Conservation (phyloP, 2,329 filamentous ascomycete species). For the Arthrobotrys musiformis region DNA sequence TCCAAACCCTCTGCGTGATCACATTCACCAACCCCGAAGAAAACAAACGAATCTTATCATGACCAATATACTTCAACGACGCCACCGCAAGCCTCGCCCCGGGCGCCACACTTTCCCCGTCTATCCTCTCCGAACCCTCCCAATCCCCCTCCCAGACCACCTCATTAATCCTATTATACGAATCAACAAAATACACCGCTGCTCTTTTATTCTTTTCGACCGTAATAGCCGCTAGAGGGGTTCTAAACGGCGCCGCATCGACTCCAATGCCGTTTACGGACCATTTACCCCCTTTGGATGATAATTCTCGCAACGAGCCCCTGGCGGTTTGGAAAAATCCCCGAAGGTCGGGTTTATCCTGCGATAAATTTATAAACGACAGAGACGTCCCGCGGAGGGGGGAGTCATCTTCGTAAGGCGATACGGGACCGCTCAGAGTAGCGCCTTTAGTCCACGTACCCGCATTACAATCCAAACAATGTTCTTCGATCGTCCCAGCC, state of each 20-base stretch:
- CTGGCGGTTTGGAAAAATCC: conserved; percentile 8
- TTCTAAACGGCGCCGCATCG: neutral
- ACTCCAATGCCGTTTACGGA: neutral
- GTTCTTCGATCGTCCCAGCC: conserved; percentile 17
- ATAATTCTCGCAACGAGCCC: neutral
- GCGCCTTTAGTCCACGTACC: conserved; percentile 5
- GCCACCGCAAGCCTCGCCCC: conserved; percentile 18
- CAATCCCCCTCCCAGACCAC: neutral
- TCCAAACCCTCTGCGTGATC: conserved; percentile 11
- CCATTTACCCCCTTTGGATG: neutral
- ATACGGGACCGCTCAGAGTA: neutral
- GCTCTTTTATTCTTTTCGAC: neutral
- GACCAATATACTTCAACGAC: conserved; percentile 13
- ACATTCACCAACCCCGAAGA: conserved; percentile 20
- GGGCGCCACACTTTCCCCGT: neutral
- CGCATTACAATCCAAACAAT: conserved; percentile 8
- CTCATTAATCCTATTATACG: conserved; percentile 3
- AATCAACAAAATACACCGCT: conserved; percentile 1
- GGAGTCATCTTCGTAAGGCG: neutral
- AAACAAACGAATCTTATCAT: conserved; percentile 26
- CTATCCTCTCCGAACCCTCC: neutral
- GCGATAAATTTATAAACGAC: neutral
- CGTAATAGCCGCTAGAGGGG: conserved; percentile 4
- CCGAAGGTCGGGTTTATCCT: neutral
- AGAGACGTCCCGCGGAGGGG: conserved; percentile 18